Conservation (phyloP, 176 grass and related monocot genomes). For the Paspalum notatum region DNA sequence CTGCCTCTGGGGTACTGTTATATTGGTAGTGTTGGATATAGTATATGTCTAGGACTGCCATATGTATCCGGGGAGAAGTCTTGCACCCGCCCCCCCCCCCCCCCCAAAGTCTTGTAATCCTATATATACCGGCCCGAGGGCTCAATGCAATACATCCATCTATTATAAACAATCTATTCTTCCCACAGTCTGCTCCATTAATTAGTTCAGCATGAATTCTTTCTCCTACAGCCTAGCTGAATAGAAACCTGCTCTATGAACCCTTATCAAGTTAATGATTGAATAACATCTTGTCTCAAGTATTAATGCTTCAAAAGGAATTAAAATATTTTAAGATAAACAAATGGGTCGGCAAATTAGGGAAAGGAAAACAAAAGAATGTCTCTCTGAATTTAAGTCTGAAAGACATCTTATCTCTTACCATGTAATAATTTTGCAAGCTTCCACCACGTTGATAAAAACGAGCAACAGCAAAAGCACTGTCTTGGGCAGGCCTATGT, state of each 20-base stretch:
- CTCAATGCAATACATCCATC: no score
- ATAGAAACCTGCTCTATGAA: neutral
- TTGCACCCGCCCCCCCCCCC: no score
- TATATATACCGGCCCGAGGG: no score
- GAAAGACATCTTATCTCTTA: constrained; percentile 47
- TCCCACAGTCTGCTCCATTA: neutral
- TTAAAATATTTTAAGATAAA: constrained; percentile 1
- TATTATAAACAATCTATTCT: no score
- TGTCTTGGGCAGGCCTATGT: constrained; percentile 84
- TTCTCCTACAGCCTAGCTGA: neutral
- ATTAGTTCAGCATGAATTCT: neutral
- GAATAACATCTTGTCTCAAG: neutral
- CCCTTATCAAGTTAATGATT: neutral
- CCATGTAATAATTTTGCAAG: constrained; percentile 99
- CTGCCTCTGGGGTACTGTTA: no score
- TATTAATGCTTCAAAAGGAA: neutral
- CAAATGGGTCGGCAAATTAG: neutral
- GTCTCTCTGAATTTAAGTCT: constrained; percentile 11
- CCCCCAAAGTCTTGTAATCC: no score
- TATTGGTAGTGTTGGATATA: no score
- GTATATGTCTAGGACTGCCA: no score
- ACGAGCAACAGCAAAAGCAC: constrained; percentile 94
- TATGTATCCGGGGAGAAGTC: no score
- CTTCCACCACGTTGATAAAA: constrained; percentile 95
- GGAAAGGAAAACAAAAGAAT: constrained; percentile 14